Percentiles rank a stretch among this genome's conserved stretches.
phyloP scores from a whole-genome alignment of 306 rosid species.

The Leucaena leucocephala region DNA sequence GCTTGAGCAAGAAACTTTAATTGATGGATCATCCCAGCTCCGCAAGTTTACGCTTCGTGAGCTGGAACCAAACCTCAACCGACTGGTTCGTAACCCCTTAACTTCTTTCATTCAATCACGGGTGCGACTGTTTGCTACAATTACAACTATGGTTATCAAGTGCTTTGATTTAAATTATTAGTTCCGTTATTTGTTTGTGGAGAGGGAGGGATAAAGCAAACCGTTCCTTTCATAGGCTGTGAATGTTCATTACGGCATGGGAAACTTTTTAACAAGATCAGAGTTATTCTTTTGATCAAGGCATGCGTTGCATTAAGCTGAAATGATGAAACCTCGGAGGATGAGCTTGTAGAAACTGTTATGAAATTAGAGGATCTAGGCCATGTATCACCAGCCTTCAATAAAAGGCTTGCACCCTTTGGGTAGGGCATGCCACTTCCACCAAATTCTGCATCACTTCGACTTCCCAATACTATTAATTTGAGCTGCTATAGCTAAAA shows the following conservation, averaged over 20 bases:
- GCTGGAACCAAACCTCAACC: constrained; percentile 62
- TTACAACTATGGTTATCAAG: constrained; percentile 6
- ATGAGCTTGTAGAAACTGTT: background rate
- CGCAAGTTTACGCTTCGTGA: constrained; percentile 33
- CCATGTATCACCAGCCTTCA: no score
- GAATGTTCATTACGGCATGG: background rate
- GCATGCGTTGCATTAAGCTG: background rate
- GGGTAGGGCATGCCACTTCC: background rate
- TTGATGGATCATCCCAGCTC: constrained; percentile 46
- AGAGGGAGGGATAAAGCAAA: background rate
- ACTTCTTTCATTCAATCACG: background rate
- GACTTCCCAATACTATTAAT: background rate
- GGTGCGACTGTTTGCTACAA: background rate
- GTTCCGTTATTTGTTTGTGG: background rate
- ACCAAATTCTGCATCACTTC: background rate
- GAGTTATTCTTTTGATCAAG: background rate
- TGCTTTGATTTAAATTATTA: background rate
- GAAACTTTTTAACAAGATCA: background rate
- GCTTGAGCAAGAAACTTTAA: constrained; percentile 61
- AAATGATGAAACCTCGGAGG: background rate
- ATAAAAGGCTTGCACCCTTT: background rate
- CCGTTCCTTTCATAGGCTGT: background rate
- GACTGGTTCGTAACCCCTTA: constrained; percentile 54
- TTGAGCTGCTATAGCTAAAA: background rate
- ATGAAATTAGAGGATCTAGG: background rate